phyloP scores from a whole-genome alignment of 106 monocot species.

The Amphibolis antarctica region DNA sequence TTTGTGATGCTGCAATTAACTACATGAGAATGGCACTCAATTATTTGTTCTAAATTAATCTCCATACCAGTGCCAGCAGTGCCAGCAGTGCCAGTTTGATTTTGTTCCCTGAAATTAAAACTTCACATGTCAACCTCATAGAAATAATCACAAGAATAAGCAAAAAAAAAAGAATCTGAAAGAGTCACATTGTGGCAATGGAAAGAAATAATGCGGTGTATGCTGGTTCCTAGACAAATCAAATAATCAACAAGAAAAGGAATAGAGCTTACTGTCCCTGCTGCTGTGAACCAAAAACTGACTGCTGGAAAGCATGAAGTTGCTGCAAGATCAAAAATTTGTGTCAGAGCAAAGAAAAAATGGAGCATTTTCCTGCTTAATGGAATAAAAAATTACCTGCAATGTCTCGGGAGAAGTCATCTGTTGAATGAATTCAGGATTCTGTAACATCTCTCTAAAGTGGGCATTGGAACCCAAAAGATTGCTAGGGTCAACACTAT shows the following conservation, averaged over 20 bases:
- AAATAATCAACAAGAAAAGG: too few relatives aligned
- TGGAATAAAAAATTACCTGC: slow-evolving; percentile 29
- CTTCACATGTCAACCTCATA: background rate
- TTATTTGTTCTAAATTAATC: background rate
- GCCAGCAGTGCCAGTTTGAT: slow-evolving; percentile 43
- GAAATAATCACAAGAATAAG: too few relatives aligned
- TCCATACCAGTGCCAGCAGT: slow-evolving; percentile 48
- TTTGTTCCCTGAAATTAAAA: slow-evolving; percentile 53
- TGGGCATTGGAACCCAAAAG: slow-evolving; percentile 56
- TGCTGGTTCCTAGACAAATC: too few relatives aligned
- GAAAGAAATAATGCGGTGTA: too few relatives aligned
- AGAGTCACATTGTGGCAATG: too few relatives aligned
- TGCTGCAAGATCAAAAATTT: slow-evolving; percentile 66
- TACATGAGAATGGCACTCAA: background rate
- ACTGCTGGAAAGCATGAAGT: slow-evolving; percentile 46
- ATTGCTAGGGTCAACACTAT: slow-evolving; percentile 39
- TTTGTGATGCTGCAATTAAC: background rate
- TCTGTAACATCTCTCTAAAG: slow-evolving; percentile 73
- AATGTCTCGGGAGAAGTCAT: slow-evolving; percentile 67
- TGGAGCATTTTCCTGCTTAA: background rate
- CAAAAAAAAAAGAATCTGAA: too few relatives aligned
- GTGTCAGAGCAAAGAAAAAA: slow-evolving; percentile 11
- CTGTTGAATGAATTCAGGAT: slow-evolving; percentile 73
- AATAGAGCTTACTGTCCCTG: slow-evolving; percentile 47
- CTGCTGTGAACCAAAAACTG: slow-evolving; percentile 43